Percentiles rank a stretch among this genome's conserved stretches.
These are phyloP conservation scores for Tolypocladium amazonense DNA, from an alignment of 2,329 filamentous ascomycete genomes.

Conservation along the genomic window DNA sequence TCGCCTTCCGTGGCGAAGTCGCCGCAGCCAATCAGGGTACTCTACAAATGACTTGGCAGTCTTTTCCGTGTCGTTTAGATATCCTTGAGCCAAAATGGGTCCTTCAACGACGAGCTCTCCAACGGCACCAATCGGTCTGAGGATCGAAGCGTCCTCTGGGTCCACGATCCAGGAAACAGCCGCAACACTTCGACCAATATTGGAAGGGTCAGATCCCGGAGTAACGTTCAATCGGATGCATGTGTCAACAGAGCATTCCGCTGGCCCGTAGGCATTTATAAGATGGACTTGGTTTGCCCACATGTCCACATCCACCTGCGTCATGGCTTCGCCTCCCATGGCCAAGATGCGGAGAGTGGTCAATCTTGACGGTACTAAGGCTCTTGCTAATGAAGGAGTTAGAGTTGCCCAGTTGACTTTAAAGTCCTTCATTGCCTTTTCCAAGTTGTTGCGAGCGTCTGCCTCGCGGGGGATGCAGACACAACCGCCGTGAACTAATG, in stretches of 20 bases:
- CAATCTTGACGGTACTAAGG: constrained; percentile 1
- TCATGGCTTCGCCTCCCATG: constrained; percentile 11
- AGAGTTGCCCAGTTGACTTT: constrained; percentile 3
- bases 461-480: constrained; percentile 9
- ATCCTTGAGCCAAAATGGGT: constrained; percentile 37
- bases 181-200: constrained; percentile 3
- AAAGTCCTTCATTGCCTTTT: constrained; percentile 4
- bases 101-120: constrained; percentile 28
- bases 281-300: constrained; percentile 14
- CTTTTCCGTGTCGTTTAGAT: constrained; percentile 26
- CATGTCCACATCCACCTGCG: constrained; percentile 17
- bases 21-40: constrained; percentile 8
- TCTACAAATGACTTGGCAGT: constrained; percentile 21
- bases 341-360: constrained; percentile 7
- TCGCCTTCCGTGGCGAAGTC: constrained; percentile 1
- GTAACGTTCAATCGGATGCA: constrained; percentile 1
- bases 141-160: constrained; percentile 6
- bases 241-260: constrained; percentile 12
- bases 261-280: constrained; percentile 30
- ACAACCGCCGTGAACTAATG: constrained; percentile 5
- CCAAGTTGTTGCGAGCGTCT: constrained; percentile 3
- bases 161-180: constrained; percentile 13
- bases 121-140: constrained; percentile 10
- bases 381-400: constrained; percentile 4
- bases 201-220: not conserved